Evolutionary conservation across 1,284 basidiomycete genomes (phyloP).

Genomic region (Rhodotorula sp.): DNA sequence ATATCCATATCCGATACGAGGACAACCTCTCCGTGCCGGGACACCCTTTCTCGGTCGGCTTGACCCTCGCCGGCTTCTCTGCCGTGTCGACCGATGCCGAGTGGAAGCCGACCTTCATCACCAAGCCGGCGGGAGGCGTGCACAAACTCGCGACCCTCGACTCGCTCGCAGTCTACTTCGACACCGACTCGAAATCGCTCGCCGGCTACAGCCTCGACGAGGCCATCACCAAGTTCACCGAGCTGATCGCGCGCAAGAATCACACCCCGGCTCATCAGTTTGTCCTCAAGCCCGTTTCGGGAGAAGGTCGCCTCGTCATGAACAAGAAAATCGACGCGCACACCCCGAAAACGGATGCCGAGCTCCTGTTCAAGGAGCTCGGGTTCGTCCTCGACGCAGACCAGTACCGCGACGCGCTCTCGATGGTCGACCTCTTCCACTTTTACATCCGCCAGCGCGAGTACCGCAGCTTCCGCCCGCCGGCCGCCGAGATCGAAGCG

Average conservation of each 20-base stretch:
- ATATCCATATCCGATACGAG: slow-evolving; percentile 95
- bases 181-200: slow-evolving; percentile 85
- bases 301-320: slow-evolving; percentile 85
- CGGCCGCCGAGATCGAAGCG: slow-evolving; percentile 60
- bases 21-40: slow-evolving; percentile 91
- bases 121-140: slow-evolving; percentile 81
- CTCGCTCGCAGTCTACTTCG: slow-evolving; percentile 91
- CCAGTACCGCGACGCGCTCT: slow-evolving; percentile 93
- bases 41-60: slow-evolving; percentile 92
- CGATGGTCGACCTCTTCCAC: slow-evolving; percentile 94
- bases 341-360: slow-evolving; percentile 78
- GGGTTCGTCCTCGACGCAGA: slow-evolving; percentile 89
- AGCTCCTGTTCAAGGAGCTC: slow-evolving; percentile 91
- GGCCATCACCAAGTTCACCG: slow-evolving; percentile 73
- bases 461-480: slow-evolving; percentile 63
- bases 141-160: slow-evolving; percentile 91
- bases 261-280: slow-evolving; percentile 75
- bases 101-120: slow-evolving; percentile 95
- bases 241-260: slow-evolving; percentile 63
- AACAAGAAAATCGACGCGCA: slow-evolving; percentile 67
- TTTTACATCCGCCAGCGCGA: slow-evolving; percentile 89
- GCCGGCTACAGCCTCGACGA: slow-evolving; percentile 63
- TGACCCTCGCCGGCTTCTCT: slow-evolving; percentile 89
- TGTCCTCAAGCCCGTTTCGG: slow-evolving; percentile 92
- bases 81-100: slow-evolving; percentile 88